Conservation (phyloP, 768 basidiomycete genomes). For the Tephrocybe rancida region DNA sequence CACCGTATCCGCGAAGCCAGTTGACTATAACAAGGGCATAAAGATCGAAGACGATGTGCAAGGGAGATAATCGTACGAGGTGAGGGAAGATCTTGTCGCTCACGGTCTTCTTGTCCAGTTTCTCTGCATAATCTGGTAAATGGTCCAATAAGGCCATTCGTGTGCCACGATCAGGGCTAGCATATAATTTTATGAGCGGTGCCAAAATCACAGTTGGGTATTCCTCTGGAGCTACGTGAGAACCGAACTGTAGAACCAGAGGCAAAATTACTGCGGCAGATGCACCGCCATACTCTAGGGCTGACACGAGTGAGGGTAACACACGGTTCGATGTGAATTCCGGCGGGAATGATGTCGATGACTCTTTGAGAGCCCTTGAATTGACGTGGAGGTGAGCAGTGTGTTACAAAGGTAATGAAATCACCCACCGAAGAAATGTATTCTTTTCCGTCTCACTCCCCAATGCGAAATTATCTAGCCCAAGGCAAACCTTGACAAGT, state of each 20-base stretch:
- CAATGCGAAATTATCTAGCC: constrained; percentile 84
- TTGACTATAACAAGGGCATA: constrained; percentile 67
- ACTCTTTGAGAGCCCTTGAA: constrained; percentile 74
- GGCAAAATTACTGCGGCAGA: constrained; percentile 81
- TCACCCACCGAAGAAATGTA: constrained; percentile 61
- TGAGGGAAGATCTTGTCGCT: constrained; percentile 92
- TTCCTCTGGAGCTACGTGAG: constrained; percentile 67
- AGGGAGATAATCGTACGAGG: constrained; percentile 54
- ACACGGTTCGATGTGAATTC: constrained; percentile 86
- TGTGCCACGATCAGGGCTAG: constrained; percentile 90
- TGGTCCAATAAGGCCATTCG: constrained; percentile 93
- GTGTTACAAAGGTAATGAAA: background rate
- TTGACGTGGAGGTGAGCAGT: constrained; percentile 11
- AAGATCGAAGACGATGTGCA: constrained; percentile 1
- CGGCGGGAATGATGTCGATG: constrained; percentile 76
- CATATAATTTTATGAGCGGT: constrained; percentile 83
- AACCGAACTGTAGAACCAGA: constrained; percentile 80
- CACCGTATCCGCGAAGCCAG: constrained; percentile 94
- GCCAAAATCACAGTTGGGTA: constrained; percentile 69
- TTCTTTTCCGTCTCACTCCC: constrained; percentile 81
- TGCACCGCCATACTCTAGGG: constrained; percentile 78
- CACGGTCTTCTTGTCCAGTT: constrained; percentile 83
- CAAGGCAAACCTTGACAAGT: constrained; percentile 81
- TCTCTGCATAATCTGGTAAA: constrained; percentile 81
- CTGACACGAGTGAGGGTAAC: constrained; percentile 82